phyloP scores from a whole-genome alignment of 176 grass and related monocot genomes.

The Pharus latifolius region DNA sequence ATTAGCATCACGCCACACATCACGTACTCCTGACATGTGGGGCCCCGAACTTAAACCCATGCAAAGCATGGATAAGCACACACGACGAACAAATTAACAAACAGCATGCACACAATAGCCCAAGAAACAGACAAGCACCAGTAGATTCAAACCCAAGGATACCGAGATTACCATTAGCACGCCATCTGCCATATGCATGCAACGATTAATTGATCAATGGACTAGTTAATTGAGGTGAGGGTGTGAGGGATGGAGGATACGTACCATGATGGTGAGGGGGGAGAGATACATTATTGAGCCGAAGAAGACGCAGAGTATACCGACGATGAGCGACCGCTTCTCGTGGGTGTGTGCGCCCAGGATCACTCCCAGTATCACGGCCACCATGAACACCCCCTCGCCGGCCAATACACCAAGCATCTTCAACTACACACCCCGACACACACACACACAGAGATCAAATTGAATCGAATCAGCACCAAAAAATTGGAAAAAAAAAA shows the following conservation, averaged over 20 bases:
- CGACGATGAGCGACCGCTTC: constrained; percentile 50
- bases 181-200: too few species aligned
- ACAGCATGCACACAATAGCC: too few species aligned
- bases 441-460: neutral
- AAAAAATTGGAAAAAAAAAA: neutral
- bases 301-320: constrained; percentile 54
- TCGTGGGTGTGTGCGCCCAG: constrained; percentile 28
- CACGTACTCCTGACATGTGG: too few species aligned
- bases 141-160: neutral
- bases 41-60: neutral
- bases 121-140: neutral
- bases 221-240: too few species aligned
- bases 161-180: too few species aligned
- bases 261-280: constrained; percentile 64
- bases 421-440: constrained; percentile 33
- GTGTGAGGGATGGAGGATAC: neutral
- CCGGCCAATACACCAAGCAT: constrained; percentile 18
- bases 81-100: neutral
- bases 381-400: constrained; percentile 37
- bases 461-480: neutral
- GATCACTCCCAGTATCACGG: constrained; percentile 33
- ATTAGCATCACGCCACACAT: too few species aligned
- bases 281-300: constrained; percentile 47
- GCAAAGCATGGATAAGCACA: neutral
- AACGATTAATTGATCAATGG: too few species aligned